Conservation (phyloP, 2,329 filamentous ascomycete species). For the Epichloe glyceriae region DNA sequence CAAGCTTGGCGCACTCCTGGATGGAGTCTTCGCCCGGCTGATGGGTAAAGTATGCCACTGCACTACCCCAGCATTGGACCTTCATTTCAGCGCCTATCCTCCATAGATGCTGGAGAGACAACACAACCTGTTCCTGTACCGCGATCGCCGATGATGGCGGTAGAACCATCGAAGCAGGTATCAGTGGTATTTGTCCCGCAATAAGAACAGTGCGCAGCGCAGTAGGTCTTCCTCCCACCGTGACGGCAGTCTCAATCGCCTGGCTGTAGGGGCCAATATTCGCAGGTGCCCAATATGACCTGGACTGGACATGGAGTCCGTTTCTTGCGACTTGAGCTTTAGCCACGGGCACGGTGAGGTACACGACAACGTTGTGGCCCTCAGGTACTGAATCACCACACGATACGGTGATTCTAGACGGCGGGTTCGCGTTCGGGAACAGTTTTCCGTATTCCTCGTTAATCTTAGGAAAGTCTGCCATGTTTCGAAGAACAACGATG, state of each 20-base stretch:
- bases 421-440: conserved; percentile 69
- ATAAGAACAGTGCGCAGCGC: conserved; percentile 42
- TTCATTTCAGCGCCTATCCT: conserved; percentile 62
- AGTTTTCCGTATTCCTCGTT: conserved; percentile 65
- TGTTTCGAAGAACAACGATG: conserved; percentile 60
- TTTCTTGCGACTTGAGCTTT: conserved; percentile 28
- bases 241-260: conserved; percentile 46
- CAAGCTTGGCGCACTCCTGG: conserved; percentile 26
- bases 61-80: conserved; percentile 62
- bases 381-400: conserved; percentile 54
- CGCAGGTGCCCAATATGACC: conserved; percentile 94
- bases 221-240: conserved; percentile 6
- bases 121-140: conserved; percentile 45
- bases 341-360: conserved; percentile 28
- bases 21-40: conserved; percentile 16
- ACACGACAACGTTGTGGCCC: conserved; percentile 47
- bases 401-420: conserved; percentile 71
- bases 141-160: conserved; percentile 24
- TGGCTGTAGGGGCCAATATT: conserved; percentile 98
- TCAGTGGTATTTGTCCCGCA: conserved; percentile 82
- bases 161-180: conserved; percentile 65
- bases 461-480: conserved; percentile 64
- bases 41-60: conserved; percentile 58
- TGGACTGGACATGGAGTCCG: conserved; percentile 77
- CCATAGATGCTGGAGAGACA: conserved; percentile 83